Evolutionary conservation across 331 rosid genomes (phyloP), one percentile per base, ranked within the genome.

Genomic region (Malus hybrid): DNA sequence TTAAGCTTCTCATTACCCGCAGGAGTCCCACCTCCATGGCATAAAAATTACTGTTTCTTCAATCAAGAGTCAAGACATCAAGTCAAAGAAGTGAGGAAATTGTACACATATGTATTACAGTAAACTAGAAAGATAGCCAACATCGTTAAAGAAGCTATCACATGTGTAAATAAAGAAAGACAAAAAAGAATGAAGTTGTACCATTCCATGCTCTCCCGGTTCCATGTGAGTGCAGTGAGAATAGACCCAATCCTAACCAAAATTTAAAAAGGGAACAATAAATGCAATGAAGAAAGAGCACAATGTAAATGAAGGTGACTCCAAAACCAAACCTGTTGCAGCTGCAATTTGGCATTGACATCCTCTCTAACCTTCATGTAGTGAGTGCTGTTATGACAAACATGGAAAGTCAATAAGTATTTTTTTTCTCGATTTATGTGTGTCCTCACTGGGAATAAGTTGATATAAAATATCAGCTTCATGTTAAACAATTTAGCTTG

Each of bases 301-400:
- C 24, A 69, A 75, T 46, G 36, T 57, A 60, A 52, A 77, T 72
- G 72, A 71, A 77, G 69, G 74, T 46, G 59, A 71, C 50, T 34
- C 65, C 50, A 19, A 57, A 80, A 62, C 74, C 69, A 76, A 81
- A 94, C 98, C 97, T 83, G 88, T 59, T 81, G 95, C 77, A 85
- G 74, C 80, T 75, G 91, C 69, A 94, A 85, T 73, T 84, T 85
- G 81, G 73, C 79, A 73, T 50, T 72, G 79, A 92, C 75, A 54
- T 85, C 88, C 83, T 85, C 89, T 28, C 74, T 75, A 62, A 80
- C 81, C 81, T 80, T 86, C 80, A 67, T 63, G 76, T 87, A 94
- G 84, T 82, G 84, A 73, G 82, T 82, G 69, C 97, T 91, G 89
- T 80, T 20, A 81, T 56, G 52, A 79, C 52, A 71, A 81, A 76